These are phyloP conservation scores for Pichia sp. DNA, from an alignment of 1,139 yeast species.

Conservation along the genomic window DNA sequence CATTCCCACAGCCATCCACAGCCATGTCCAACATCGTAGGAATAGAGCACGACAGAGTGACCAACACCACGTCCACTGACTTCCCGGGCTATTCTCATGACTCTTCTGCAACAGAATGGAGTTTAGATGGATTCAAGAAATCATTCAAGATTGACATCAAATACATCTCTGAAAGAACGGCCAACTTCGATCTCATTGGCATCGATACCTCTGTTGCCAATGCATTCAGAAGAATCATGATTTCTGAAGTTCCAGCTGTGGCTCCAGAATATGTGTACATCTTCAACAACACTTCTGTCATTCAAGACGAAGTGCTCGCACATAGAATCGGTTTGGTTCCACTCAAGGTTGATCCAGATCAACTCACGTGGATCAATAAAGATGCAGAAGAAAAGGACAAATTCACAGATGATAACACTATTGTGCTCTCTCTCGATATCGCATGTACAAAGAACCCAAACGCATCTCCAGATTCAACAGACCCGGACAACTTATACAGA, in stretches of 20 bases:
- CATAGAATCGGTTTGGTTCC: conserved; percentile 94
- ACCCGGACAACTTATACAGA: conserved; percentile 76
- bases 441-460: conserved; percentile 80
- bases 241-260: conserved; percentile 91
- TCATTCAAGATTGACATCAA: conserved; percentile 64
- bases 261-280: conserved; percentile 90
- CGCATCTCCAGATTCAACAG: conserved; percentile 72
- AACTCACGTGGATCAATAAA: conserved; percentile 68
- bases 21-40: conserved; percentile 64
- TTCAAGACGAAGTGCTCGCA: conserved; percentile 94
- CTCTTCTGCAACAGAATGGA: conserved; percentile 70
- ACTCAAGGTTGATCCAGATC: conserved; percentile 86
- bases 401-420: conserved; percentile 81
- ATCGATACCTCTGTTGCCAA: conserved; percentile 90
- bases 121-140: conserved; percentile 69
- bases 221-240: conserved; percentile 96
- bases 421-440: conserved; percentile 75
- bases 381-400: conserved; percentile 57
- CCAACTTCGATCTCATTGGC: conserved; percentile 81
- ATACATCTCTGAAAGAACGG: conserved; percentile 57
- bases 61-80: conserved; percentile 80
- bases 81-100: conserved; percentile 67
- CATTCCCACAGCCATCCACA: no score
- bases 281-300: conserved; percentile 90
- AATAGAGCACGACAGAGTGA: conserved; percentile 85